Evolutionary conservation across 306 rosid genomes (phyloP).

Genomic region (Trichosanthes truncata): DNA sequence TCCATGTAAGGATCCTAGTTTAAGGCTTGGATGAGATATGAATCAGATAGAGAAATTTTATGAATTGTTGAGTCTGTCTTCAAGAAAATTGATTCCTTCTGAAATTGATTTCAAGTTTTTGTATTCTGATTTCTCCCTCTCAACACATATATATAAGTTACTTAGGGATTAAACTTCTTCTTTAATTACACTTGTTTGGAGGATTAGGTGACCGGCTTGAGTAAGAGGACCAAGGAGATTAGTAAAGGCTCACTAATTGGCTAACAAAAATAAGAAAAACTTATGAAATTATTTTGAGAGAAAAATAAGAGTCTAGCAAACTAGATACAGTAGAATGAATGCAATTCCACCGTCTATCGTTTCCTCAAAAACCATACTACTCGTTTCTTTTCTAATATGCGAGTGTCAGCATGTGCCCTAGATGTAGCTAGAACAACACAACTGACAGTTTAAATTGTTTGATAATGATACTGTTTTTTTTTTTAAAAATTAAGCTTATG

Average conservation of each 20-base stretch:
- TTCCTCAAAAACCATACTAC: not conserved
- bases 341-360: not conserved
- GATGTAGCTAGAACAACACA: not conserved
- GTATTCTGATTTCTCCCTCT: not conserved
- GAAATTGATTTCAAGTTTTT: not conserved
- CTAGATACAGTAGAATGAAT: not conserved
- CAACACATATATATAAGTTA: not conserved
- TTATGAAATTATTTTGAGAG: not conserved
- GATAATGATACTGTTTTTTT: not conserved
- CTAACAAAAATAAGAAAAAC: not conserved
- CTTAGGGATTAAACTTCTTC: not conserved
- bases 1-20: slow-evolving; percentile 39
- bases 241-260: not conserved
- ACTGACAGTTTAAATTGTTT: not conserved
- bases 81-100: not conserved
- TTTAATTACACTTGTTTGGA: not conserved
- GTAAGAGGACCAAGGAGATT: not conserved
- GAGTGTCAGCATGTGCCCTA: not conserved
- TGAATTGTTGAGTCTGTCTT: not conserved
- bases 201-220: not conserved
- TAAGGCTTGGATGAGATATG: not conserved
- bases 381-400: not conserved
- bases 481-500: not conserved
- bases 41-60: not conserved
- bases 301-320: not conserved